Evolutionary conservation across 345 rosid genomes (phyloP), one percentile per base, ranked within the genome.

Genomic region (Rhodamnia rubescens): DNA sequence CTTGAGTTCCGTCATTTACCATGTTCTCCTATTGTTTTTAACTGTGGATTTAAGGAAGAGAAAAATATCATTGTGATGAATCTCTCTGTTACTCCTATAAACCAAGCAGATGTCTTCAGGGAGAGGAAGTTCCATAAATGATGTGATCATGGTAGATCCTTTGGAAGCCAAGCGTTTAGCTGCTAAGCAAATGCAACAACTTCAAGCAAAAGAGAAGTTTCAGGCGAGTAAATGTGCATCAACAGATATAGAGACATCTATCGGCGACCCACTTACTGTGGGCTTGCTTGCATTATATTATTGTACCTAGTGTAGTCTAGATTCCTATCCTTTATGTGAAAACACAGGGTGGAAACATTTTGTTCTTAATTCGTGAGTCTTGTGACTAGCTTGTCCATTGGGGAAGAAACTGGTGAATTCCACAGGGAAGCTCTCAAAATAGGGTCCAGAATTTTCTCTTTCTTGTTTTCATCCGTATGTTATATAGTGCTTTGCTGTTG

Each of bases 71-170:
- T 36, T 36, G 13, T 59, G 51, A 16, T 69, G 52, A 83, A 47
- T 83, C 51, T 56, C 47, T 26, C 51, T 69, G 81, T 74, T 59
- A 49, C 53, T 83, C 5, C 87, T 74, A 54, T 85, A 44, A 69
- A 69, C 78, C 20, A 6, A 82, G 58, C 88, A 92, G 95, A 91
- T 92, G 53, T 88, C 93, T 78, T 88, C 92, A 6, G 90, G 91
- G 53, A 89, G 86, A 81, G 90, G 86, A 84, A 87, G 53, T 82
- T 85, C 85, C 8, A 69, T 88, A 55, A 90, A 87, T 8, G 91
- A 89, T 84, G 88, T 95, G 51, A 88, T 92, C 87, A 97, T 97
- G 99, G 98, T 97, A 85, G 98, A 95, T 86, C 99, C 98, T 83
- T 83, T 90, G 86, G 98, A 97, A 81, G 99, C 99, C 54, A 97